Base-by-base conservation (phyloP, 2,329 filamentous ascomycete genomes). In the Fusarium algeriense region DNA sequence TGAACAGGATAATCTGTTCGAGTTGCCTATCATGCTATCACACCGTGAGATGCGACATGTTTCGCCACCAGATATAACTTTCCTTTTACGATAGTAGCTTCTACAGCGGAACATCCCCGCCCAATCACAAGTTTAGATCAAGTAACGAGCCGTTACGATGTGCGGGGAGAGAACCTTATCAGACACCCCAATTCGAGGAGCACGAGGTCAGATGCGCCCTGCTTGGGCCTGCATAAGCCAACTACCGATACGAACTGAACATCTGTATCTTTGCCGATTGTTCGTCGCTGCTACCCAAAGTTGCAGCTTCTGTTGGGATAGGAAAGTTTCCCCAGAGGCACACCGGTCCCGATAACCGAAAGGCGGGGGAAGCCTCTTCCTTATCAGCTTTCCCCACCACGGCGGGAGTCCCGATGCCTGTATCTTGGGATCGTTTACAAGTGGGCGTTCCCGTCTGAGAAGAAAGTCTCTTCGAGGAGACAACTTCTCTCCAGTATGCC, bases 291-390 rank as follows among this genome's bases (percentile, higher is more conserved):
- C 15, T 15, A 13, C 12, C 9, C 15, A 35, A 28, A 14, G 11
- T 12, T 26, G 9, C 11, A 28, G 37, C 11, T 9, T 14, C 35
- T 26, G 2, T 19, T 23, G n/a, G 38, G 23, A 46, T 38, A 59
- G 69, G 69, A 70, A 71, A 38, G 69, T 60, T 44, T 70, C 38
- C 23, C 65, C 69, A 70, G n/a, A 17, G 41, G 23, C 14, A 8
- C 12, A 23, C 28, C 20, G 30, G 17, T 37, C 28, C 59, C 35
- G 62, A 59, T 45, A 55, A 4, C 65, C 50, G 30, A 49, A 38
- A 57, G 58, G 69, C 54, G 69, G 69, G 69, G 64, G 64, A 40
- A 38, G 19, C 3, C 13, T 32, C 14, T 26, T 15, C 19, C 44
- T 44, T 46, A 63, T 54, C 63, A 65, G 2, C 28, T 32, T 23